Conservation (phyloP, 352 stramenopile species). For the Achlya hypogyna region DNA sequence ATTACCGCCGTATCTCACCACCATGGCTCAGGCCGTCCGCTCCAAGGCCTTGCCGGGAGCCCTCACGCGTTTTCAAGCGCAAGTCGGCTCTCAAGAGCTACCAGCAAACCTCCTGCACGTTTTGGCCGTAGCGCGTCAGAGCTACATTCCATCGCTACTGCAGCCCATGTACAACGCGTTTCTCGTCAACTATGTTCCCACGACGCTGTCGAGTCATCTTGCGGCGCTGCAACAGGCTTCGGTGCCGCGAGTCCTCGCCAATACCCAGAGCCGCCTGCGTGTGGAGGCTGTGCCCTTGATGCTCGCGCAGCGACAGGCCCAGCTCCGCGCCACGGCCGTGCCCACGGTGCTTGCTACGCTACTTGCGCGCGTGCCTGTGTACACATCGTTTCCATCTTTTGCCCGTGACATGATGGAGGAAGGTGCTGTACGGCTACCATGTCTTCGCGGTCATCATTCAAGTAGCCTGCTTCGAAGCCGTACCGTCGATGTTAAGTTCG, state of each 20-base stretch:
- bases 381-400: conserved; percentile 51
- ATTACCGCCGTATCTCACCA: conserved; percentile 35
- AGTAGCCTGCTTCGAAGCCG: conserved; percentile 45
- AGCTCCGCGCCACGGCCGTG: conserved; percentile 36
- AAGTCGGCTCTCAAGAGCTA: conserved; percentile 39
- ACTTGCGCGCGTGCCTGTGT: conserved; percentile 32
- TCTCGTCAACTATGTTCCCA: conserved; percentile 40
- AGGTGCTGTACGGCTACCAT: background rate
- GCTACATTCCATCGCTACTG: conserved; percentile 52
- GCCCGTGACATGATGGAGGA: conserved; percentile 26
- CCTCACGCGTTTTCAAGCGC: conserved; percentile 33
- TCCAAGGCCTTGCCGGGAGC: conserved; percentile 32
- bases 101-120: conserved; percentile 37
- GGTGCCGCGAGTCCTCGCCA: conserved; percentile 48
- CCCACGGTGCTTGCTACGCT: conserved; percentile 36
- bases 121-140: conserved; percentile 38
- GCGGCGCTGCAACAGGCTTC: conserved; percentile 25
- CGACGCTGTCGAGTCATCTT: conserved; percentile 29
- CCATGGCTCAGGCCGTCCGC: conserved; percentile 27
- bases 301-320: conserved; percentile 31
- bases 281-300: conserved; percentile 45
- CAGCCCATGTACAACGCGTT: conserved; percentile 50
- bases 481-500: conserved; percentile 43
- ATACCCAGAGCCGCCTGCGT: conserved; percentile 33
- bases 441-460: conserved; percentile 15